Evolutionary conservation across 495 filamentous ascomycete genomes (phyloP).

Genomic region (Aspergillus ellipticus): DNA sequence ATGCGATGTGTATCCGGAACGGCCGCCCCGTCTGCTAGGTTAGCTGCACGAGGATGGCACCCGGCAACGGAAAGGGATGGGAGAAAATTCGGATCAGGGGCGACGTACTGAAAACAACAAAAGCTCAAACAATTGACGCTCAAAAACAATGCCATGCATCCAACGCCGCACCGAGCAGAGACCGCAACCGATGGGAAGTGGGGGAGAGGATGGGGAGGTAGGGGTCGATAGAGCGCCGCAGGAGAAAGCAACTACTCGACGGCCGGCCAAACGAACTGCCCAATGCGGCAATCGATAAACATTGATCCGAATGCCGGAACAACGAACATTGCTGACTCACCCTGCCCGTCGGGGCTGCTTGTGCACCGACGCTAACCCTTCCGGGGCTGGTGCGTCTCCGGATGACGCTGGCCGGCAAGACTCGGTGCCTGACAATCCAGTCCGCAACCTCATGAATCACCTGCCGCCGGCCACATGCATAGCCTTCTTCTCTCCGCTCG

Average conservation of each 20-base stretch:
- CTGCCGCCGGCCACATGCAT: neutral
- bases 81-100: neutral
- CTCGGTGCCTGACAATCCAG: conserved; percentile 13
- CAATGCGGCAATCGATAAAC: conserved; percentile 45
- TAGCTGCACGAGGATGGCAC: neutral
- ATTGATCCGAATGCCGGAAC: conserved; percentile 25
- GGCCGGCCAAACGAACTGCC: conserved; percentile 36
- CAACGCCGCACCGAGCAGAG: conserved; percentile 27
- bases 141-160: conserved; percentile 30
- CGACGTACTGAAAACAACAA: conserved; percentile 20
- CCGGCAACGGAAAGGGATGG: neutral
- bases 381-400: neutral
- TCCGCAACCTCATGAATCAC: conserved; percentile 1
- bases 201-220: conserved; percentile 19
- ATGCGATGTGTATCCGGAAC: neutral
- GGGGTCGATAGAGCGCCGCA: neutral
- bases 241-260: conserved; percentile 7
- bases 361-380: too few species aligned
- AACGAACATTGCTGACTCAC: conserved; percentile 27
- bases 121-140: conserved; percentile 25
- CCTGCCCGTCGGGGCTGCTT: neutral
- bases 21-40: neutral
- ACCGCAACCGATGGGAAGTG: conserved; percentile 14
- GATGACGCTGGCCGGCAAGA: conserved; percentile 3
- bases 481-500: neutral